Evolutionary conservation across 78 protist genomes (phyloP).

Genomic region (Dictyostelium firmibasis): DNA sequence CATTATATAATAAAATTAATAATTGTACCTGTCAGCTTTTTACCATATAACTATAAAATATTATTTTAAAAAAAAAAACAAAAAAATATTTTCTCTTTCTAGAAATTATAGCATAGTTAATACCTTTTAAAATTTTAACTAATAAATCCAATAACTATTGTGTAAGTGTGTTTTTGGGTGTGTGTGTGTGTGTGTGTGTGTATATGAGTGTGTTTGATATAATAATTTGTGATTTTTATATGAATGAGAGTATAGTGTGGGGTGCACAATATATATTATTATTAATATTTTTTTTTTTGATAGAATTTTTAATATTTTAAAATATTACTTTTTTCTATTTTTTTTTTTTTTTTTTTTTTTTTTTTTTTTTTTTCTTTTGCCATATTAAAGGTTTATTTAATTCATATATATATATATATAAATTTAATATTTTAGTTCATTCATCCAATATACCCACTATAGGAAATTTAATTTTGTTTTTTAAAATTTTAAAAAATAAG

Average conservation of each 20-base stretch:
- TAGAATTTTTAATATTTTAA: no score
- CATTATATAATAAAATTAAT: neutral
- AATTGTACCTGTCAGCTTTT: neutral
- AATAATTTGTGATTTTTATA: neutral
- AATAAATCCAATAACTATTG: neutral
- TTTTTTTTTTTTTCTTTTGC: neutral
- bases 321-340: no score
- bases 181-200: neutral
- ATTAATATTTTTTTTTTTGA: neutral
- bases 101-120: neutral
- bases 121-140: neutral
- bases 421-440: neutral
- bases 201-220: neutral
- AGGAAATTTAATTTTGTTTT: neutral
- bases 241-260: neutral
- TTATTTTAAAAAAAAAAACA: no score
- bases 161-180: neutral
- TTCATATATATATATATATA: no score
- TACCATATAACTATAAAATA: neutral
- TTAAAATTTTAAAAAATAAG: neutral
- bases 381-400: neutral
- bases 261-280: neutral
- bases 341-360: no score
- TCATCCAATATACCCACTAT: neutral
- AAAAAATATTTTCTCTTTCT: neutral